Evolutionary conservation across 2,329 filamentous ascomycete genomes (phyloP).

Genomic region (Ilyonectria destructans): DNA sequence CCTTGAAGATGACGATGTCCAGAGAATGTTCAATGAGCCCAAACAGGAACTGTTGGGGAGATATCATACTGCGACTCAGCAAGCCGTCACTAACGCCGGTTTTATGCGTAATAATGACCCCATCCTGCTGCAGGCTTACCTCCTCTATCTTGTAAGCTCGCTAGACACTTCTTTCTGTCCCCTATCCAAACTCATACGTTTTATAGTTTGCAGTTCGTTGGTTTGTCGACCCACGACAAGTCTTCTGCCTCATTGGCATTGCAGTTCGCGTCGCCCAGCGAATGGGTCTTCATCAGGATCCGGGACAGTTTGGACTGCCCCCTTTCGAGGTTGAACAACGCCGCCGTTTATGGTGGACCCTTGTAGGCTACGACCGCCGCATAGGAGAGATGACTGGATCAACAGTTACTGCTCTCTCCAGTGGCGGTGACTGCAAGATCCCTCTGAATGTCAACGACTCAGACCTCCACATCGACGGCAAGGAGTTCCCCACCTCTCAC

Average conservation of each 20-base stretch:
- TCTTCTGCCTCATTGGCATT: slow-evolving; percentile 71
- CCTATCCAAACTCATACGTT: slow-evolving; percentile 18
- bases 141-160: slow-evolving; percentile 75
- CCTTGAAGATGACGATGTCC: slow-evolving; percentile 71
- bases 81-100: slow-evolving; percentile 77
- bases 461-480: slow-evolving; percentile 72
- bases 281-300: slow-evolving; percentile 79
- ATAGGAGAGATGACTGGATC: slow-evolving; percentile 78
- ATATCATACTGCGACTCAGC: slow-evolving; percentile 73
- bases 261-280: slow-evolving; percentile 78
- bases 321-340: slow-evolving; percentile 79
- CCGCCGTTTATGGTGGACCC: slow-evolving; percentile 82
- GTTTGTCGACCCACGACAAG: slow-evolving; percentile 70
- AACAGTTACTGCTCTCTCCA: slow-evolving; percentile 70
- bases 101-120: slow-evolving; percentile 79
- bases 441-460: slow-evolving; percentile 76
- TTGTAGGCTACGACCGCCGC: slow-evolving; percentile 79
- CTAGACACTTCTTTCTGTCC: background rate
- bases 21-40: slow-evolving; percentile 67
- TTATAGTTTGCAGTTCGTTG: slow-evolving; percentile 64
- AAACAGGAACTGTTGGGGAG: slow-evolving; percentile 66
- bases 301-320: slow-evolving; percentile 65
- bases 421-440: slow-evolving; percentile 68
- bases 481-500: slow-evolving; percentile 66
- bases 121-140: slow-evolving; percentile 77